Evolutionary conservation across 164 flowering plant species (phyloP).

Genomic region (Berberis vulgaris): DNA sequence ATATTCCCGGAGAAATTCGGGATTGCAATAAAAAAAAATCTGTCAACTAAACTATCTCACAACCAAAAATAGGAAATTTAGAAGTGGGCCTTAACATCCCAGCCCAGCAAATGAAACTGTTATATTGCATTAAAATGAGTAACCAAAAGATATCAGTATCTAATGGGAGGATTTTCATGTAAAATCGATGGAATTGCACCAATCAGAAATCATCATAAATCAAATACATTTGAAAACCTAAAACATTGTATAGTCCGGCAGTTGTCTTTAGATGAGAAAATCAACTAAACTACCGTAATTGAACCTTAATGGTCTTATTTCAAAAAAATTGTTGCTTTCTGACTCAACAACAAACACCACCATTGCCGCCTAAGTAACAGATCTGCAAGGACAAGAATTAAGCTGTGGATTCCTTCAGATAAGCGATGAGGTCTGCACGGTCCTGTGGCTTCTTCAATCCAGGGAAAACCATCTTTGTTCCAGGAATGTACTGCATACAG

Average conservation of each 20-base stretch:
- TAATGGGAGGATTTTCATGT: too few species aligned
- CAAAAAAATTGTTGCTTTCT: background rate
- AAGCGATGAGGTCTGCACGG: slow-evolving; percentile 49
- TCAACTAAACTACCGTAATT: background rate
- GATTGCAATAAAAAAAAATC: too few species aligned
- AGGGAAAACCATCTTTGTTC: slow-evolving; percentile 60
- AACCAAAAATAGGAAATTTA: too few species aligned
- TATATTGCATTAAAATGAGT: too few species aligned
- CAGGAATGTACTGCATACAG: slow-evolving; percentile 44
- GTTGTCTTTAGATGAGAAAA: background rate
- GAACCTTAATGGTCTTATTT: background rate
- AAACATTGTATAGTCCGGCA: background rate
- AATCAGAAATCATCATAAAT: too few species aligned
- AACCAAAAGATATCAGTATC: too few species aligned
- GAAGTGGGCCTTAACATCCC: too few species aligned
- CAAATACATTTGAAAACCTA: background rate
- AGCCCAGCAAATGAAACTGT: too few species aligned
- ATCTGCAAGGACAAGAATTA: background rate
- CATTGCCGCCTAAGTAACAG: background rate
- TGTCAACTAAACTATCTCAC: too few species aligned
- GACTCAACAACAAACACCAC: background rate
- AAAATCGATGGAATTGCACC: too few species aligned
- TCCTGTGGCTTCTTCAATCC: slow-evolving; percentile 57
- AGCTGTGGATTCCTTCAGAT: slow-evolving; percentile 32
- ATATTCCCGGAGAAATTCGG: too few species aligned